Evolutionary conservation across 768 basidiomycete genomes (phyloP).

Genomic region (Strobilomyces dryophilus): DNA sequence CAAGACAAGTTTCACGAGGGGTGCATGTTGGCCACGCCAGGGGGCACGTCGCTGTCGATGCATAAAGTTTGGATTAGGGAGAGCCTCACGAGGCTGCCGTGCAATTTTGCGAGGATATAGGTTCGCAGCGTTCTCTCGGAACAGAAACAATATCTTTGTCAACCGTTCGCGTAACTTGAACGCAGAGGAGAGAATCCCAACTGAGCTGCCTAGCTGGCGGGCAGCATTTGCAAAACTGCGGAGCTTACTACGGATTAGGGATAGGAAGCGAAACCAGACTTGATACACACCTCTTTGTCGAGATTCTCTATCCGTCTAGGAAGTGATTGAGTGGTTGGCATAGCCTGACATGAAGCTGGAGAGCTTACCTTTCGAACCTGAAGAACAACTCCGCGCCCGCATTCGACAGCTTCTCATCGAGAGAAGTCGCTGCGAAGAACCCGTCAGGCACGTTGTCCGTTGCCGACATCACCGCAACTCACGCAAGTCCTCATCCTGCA

Average conservation of each 20-base stretch:
- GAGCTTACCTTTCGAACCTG: slow-evolving; percentile 42
- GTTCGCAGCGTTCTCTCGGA: slow-evolving; percentile 54
- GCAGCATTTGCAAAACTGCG: slow-evolving; percentile 53
- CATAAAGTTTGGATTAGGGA: slow-evolving; percentile 36
- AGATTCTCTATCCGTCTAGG: slow-evolving; percentile 43
- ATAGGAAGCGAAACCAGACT: not conserved
- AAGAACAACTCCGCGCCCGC: slow-evolving; percentile 48
- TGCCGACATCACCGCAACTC: slow-evolving; percentile 4
- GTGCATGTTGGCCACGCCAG: slow-evolving; percentile 34
- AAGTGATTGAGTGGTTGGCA: slow-evolving; percentile 3
- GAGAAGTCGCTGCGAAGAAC: slow-evolving; percentile 34
- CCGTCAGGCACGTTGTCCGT: slow-evolving; percentile 4
- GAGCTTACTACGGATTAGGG: slow-evolving; percentile 31
- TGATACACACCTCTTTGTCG: slow-evolving; percentile 41
- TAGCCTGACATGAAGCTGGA: not conserved
- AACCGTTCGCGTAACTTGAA: slow-evolving; percentile 49
- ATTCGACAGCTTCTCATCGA: slow-evolving; percentile 47
- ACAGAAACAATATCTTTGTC: slow-evolving; percentile 45
- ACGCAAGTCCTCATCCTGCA: slow-evolving; percentile 44
- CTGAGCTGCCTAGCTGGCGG: slow-evolving; percentile 52
- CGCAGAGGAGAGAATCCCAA: slow-evolving; percentile 53
- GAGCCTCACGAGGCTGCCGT: slow-evolving; percentile 36
- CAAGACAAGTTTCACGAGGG: slow-evolving; percentile 34
- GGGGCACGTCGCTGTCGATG: slow-evolving; percentile 27
- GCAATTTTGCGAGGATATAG: slow-evolving; percentile 48